A percentile compares a stretch with the other conserved stretches of the same genome.
Evolutionary conservation across 2,329 filamentous ascomycete species (phyloP).

Genomic region (Parascedosporium putredinis): DNA sequence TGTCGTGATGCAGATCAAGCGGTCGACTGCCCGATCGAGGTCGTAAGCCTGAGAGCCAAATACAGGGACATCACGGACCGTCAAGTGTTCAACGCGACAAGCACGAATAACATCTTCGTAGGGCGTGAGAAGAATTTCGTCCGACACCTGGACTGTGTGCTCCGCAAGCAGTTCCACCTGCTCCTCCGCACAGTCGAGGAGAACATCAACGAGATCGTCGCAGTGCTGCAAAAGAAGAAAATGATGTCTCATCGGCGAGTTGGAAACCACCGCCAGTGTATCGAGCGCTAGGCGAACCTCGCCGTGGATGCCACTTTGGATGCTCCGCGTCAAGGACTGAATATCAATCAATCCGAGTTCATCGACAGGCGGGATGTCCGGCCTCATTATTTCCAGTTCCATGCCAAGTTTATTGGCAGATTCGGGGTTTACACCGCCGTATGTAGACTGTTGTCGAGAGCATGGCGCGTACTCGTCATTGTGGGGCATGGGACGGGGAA

Average conservation of each 20-base stretch:
- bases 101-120: constrained; percentile 82
- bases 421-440: constrained; percentile 63
- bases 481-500: constrained; percentile 4
- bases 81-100: constrained; percentile 64
- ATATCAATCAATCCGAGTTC: constrained; percentile 88
- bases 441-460: constrained; percentile 43
- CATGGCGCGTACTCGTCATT: constrained; percentile 43
- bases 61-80: constrained; percentile 59
- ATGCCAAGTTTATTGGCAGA: constrained; percentile 54
- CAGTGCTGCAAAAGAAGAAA: constrained; percentile 60
- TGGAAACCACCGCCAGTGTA: constrained; percentile 58
- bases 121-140: constrained; percentile 69
- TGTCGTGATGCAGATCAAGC: constrained; percentile 81
- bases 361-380: constrained; percentile 60
- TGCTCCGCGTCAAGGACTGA: constrained; percentile 74
- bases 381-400: constrained; percentile 58
- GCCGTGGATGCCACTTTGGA: constrained; percentile 80
- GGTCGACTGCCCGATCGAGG: constrained; percentile 76
- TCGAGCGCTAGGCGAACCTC: constrained; percentile 89
- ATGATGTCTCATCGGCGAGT: constrained; percentile 54
- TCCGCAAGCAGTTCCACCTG: constrained; percentile 79
- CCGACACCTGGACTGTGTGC: constrained; percentile 73
- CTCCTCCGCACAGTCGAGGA: constrained; percentile 85
- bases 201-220: constrained; percentile 77
- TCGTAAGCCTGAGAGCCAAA: constrained; percentile 73